These are phyloP conservation scores for Mycogone perniciosa DNA, from an alignment of 2,329 filamentous ascomycete genomes.

Conservation along the genomic window DNA sequence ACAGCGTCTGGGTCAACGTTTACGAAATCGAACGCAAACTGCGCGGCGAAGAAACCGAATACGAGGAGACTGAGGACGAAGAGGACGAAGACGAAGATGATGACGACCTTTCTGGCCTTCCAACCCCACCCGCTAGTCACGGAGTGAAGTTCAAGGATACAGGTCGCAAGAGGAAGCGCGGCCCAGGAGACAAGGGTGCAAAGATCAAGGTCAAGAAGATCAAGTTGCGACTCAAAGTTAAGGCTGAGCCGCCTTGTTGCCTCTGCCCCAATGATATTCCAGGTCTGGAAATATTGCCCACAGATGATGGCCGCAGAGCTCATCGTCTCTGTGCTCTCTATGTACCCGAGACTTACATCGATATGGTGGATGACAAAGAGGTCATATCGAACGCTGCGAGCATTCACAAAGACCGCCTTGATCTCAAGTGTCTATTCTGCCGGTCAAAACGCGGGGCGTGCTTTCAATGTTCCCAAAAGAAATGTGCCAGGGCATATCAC, in stretches of 20 bases:
- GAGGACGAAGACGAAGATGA: conserved; percentile 61
- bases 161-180: conserved; percentile 55
- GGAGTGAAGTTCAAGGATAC: conserved; percentile 58
- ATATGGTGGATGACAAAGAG: conserved; percentile 63
- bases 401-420: conserved; percentile 79
- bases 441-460: conserved; percentile 92
- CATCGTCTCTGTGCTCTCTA: conserved; percentile 87
- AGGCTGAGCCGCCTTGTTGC: conserved; percentile 73
- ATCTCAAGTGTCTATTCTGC: conserved; percentile 92
- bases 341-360: conserved; percentile 85
- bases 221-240: conserved; percentile 66
- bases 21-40: conserved; percentile 92
- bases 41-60: conserved; percentile 80
- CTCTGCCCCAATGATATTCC: conserved; percentile 88
- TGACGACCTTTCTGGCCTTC: conserved; percentile 60
- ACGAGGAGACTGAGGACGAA: conserved; percentile 64
- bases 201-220: conserved; percentile 68
- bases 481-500: conserved; percentile 89
- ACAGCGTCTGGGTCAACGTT: conserved; percentile 98
- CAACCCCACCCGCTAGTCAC: conserved; percentile 71
- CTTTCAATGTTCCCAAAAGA: conserved; percentile 93
- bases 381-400: conserved; percentile 70
- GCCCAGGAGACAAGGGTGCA: conserved; percentile 27
- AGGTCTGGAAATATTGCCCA: conserved; percentile 74
- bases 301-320: conserved; percentile 79